Conservation (phyloP, 108 stramenopile genomes). For the Pseudonitzschia delicatissima region DNA sequence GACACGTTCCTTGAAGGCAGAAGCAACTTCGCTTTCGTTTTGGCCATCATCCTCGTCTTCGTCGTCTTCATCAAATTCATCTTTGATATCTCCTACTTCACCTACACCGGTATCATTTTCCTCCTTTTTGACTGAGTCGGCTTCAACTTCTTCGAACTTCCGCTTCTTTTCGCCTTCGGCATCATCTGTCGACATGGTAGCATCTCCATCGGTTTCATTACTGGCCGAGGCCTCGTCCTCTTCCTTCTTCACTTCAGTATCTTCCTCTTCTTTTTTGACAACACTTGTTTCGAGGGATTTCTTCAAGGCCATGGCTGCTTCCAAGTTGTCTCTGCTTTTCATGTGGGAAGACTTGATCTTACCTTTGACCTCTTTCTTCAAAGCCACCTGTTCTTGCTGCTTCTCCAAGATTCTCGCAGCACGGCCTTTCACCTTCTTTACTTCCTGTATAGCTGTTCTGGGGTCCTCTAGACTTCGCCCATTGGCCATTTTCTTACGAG, state of each 20-base stretch:
- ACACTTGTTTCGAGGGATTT: slow-evolving; percentile 27
- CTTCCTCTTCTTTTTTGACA: slow-evolving; percentile 12
- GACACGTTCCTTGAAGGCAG: slow-evolving; percentile 76
- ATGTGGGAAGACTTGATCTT: slow-evolving; percentile 48
- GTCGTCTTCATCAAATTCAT: slow-evolving; percentile 47
- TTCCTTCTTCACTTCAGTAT: not conserved
- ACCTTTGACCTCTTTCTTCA: slow-evolving; percentile 42
- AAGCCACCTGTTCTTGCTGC: slow-evolving; percentile 18
- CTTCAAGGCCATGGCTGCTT: slow-evolving; percentile 68
- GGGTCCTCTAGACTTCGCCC: slow-evolving; percentile 47
- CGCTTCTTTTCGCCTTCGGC: slow-evolving; percentile 28
- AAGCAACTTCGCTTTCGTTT: slow-evolving; percentile 43
- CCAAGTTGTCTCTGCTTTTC: slow-evolving; percentile 51
- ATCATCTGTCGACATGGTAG: slow-evolving; percentile 25
- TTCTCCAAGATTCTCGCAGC: slow-evolving; percentile 70
- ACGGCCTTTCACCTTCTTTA: slow-evolving; percentile 48
- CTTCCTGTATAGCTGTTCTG: slow-evolving; percentile 27
- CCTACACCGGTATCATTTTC: slow-evolving; percentile 16
- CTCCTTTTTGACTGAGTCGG: not conserved
- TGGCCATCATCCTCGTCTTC: slow-evolving; percentile 54
- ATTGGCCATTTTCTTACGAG: slow-evolving; percentile 36
- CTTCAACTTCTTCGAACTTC: slow-evolving; percentile 24
- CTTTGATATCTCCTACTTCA: slow-evolving; percentile 42
- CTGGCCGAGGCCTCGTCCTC: slow-evolving; percentile 12
- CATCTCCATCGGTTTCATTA: slow-evolving; percentile 34